A percentile compares a stretch with the other conserved stretches of the same genome.
Evolutionary conservation across 2,329 filamentous ascomycete species (phyloP).

Genomic region (Fusarium decemcellulare): DNA sequence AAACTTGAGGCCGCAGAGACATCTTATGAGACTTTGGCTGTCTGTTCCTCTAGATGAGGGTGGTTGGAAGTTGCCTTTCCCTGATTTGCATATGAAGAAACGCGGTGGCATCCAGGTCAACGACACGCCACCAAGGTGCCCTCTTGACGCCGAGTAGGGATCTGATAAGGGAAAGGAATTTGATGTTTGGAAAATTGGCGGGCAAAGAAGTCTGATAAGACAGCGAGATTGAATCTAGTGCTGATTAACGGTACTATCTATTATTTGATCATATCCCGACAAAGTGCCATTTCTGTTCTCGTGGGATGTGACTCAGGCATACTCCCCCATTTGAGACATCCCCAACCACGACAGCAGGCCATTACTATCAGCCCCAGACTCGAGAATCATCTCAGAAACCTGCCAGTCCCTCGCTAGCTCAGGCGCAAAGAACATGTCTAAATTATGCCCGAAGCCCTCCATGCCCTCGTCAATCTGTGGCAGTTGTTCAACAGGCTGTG

Average conservation of each 20-base stretch:
- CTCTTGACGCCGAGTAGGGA: conserved; percentile 10
- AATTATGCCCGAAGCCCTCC: conserved; percentile 5
- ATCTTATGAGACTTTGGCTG: conserved; percentile 88
- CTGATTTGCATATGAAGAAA: conserved; percentile 85
- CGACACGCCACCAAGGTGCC: conserved; percentile 13
- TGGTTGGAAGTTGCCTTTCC: conserved; percentile 86
- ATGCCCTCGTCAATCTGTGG: neutral
- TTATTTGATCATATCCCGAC: neutral
- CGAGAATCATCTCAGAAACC: conserved; percentile 21
- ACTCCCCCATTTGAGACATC: conserved; percentile 6
- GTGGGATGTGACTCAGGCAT: neutral
- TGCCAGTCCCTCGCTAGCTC: conserved; percentile 16
- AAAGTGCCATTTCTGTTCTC: too few species aligned
- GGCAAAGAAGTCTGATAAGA: neutral
- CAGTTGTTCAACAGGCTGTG: neutral
- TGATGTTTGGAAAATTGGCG: neutral
- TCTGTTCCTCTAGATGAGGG: conserved; percentile 84
- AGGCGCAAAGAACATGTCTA: conserved; percentile 20
- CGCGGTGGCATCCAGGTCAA: conserved; percentile 69
- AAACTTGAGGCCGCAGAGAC: conserved; percentile 69
- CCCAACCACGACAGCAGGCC: conserved; percentile 18
- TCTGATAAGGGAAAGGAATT: neutral
- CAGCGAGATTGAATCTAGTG: neutral
- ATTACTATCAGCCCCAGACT: conserved; percentile 12
- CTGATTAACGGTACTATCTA: neutral